Conservation (phyloP, 768 basidiomycete genomes). For the button mushroom (Agaricus bisporus) region DNA sequence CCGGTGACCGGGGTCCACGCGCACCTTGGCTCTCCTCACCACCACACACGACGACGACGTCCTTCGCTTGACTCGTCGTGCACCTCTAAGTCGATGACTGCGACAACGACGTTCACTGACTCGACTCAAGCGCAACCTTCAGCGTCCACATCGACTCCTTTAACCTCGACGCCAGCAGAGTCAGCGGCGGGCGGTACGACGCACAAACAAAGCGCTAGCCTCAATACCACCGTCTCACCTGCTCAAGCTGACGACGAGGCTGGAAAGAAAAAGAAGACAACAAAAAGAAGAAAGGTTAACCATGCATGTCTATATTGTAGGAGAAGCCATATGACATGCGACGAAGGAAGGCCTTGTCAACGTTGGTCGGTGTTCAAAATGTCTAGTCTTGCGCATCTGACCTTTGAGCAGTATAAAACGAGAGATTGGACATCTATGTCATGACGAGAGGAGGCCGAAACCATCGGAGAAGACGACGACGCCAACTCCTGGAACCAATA, state of each 20-base stretch:
- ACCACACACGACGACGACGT: conserved; percentile 6
- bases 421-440: conserved; percentile 92
- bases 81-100: not conserved
- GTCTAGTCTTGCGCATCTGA: conserved; percentile 1
- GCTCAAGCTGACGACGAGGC: conserved; percentile 25
- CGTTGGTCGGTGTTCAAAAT: conserved; percentile 65
- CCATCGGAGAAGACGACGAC: conserved; percentile 36
- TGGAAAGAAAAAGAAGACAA: conserved; percentile 42
- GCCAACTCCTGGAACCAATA: conserved; percentile 14
- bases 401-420: conserved; percentile 71
- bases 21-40: not conserved
- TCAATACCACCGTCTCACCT: not conserved
- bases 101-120: not conserved
- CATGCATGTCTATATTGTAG: conserved; percentile 94
- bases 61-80: too few relatives aligned
- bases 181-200: not conserved
- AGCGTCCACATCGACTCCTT: conserved; percentile 10
- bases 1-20: conserved; percentile 8
- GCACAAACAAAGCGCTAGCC: not conserved
- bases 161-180: not conserved
- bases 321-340: conserved; percentile 89
- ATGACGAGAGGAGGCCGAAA: conserved; percentile 73
- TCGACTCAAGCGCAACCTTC: conserved; percentile 7
- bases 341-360: conserved; percentile 85
- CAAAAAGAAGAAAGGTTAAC: conserved; percentile 81